A percentile compares a stretch with the other conserved stretches of the same genome.
Conservation (phyloP, 352 stramenopile genomes). For the Pythium aquatile region DNA sequence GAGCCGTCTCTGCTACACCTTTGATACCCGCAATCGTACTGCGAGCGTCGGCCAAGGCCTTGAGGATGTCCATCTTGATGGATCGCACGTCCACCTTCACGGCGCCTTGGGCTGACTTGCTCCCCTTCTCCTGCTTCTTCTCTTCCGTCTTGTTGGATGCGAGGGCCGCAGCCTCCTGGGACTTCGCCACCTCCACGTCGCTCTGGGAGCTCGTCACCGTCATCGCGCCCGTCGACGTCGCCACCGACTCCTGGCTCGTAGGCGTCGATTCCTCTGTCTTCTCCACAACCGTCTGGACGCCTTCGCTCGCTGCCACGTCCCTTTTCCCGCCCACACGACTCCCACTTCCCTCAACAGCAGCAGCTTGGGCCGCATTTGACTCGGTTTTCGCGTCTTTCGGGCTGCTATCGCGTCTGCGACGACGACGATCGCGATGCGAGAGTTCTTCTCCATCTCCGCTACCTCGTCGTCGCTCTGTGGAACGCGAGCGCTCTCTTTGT, state of each 20-base stretch:
- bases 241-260: constrained; percentile 23
- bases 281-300: neutral
- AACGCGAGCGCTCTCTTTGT: constrained; percentile 24
- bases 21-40: constrained; percentile 79
- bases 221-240: constrained; percentile 7
- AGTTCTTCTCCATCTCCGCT: neutral
- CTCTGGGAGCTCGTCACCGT: constrained; percentile 11
- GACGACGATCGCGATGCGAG: neutral
- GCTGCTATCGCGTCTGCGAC: constrained; percentile 3
- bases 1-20: neutral
- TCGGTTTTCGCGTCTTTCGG: neutral
- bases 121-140: neutral
- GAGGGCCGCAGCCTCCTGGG: neutral
- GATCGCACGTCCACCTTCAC: constrained; percentile 55
- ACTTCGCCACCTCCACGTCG: constrained; percentile 7
- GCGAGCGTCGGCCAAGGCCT: constrained; percentile 69
- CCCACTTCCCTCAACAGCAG: neutral
- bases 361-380: neutral
- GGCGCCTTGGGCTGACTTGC: neutral
- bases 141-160: neutral
- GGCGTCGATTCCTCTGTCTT: constrained; percentile 11
- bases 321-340: neutral
- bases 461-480: constrained; percentile 3
- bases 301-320: neutral
- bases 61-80: constrained; percentile 82